phyloP scores from a whole-genome alignment of 306 rosid species.

The Begonia loranthoides region DNA sequence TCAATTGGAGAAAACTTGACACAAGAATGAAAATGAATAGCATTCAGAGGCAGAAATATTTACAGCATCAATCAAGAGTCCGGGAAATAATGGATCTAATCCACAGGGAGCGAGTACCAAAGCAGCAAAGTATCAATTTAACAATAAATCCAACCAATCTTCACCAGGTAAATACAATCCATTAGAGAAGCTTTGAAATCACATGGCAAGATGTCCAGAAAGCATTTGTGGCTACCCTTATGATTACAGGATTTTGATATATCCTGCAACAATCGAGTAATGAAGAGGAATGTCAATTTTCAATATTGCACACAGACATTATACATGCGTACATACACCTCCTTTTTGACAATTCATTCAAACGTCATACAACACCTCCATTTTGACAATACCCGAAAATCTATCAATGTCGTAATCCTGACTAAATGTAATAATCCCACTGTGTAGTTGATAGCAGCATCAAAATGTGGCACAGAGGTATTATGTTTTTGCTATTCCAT shows the following conservation, averaged over 20 bases:
- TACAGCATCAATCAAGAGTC: not conserved
- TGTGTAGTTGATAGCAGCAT: too few relatives aligned
- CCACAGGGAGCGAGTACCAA: not conserved
- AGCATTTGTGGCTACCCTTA: conserved; percentile 65
- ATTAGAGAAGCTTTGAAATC: conserved; percentile 80
- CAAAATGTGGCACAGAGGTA: too few relatives aligned
- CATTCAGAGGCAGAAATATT: conserved; percentile 3
- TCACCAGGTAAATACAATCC: conserved; percentile 3
- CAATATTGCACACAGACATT: not conserved
- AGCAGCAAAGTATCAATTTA: conserved; percentile 1
- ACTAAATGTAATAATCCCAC: too few relatives aligned
- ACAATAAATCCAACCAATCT: not conserved
- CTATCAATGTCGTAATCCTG: too few relatives aligned
- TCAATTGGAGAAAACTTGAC: too few relatives aligned
- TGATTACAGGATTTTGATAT: conserved; percentile 86
- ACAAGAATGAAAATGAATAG: too few relatives aligned
- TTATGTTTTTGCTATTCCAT: too few relatives aligned
- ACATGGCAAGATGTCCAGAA: conserved; percentile 89
- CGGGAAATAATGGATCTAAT: conserved; percentile 4
- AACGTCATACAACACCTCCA: too few relatives aligned
- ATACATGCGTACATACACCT: not conserved
- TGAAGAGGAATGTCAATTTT: not conserved
- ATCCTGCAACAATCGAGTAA: conserved; percentile 35
- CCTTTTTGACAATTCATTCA: too few relatives aligned
- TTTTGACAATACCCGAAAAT: too few relatives aligned